Conservation (phyloP, 345 rosid species). For the Melaleuca alternifolia region DNA sequence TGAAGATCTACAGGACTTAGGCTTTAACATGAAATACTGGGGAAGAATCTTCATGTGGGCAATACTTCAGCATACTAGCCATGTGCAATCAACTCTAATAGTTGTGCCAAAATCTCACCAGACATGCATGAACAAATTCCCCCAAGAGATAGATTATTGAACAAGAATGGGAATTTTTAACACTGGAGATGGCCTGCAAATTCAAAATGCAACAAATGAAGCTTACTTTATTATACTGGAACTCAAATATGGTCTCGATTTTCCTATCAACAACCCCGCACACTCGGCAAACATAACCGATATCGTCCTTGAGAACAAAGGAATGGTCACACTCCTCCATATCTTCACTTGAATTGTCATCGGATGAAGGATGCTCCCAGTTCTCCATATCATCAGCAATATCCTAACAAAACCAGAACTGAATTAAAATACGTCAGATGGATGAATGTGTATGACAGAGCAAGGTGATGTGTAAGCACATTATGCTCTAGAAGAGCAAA, state of each 20-base stretch:
- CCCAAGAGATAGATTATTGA: neutral
- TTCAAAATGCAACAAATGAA: neutral
- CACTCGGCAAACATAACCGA: conserved; percentile 89
- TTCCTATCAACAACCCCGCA: conserved; percentile 71
- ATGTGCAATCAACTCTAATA: neutral
- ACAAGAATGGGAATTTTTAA: neutral
- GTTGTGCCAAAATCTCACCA: neutral
- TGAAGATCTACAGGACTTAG: neutral
- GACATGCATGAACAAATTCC: neutral
- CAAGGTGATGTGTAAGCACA: neutral
- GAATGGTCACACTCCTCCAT: conserved; percentile 57
- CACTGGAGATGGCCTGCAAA: neutral
- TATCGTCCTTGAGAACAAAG: conserved; percentile 71
- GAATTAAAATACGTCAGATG: neutral
- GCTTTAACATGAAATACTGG: neutral
- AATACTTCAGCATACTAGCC: neutral
- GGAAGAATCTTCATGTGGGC: neutral
- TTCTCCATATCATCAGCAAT: conserved; percentile 8
- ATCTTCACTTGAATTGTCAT: conserved; percentile 10
- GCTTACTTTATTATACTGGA: conserved; percentile 66
- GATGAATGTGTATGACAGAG: neutral
- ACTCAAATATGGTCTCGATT: conserved; percentile 68
- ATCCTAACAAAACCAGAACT: conserved; percentile 24
- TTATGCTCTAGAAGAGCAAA: neutral
- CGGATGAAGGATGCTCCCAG: conserved; percentile 17